Percentiles rank a stretch among this genome's conserved stretches.
Evolutionary conservation across 108 stramenopile genomes (phyloP).

Genomic region (Bacterosira constricta): DNA sequence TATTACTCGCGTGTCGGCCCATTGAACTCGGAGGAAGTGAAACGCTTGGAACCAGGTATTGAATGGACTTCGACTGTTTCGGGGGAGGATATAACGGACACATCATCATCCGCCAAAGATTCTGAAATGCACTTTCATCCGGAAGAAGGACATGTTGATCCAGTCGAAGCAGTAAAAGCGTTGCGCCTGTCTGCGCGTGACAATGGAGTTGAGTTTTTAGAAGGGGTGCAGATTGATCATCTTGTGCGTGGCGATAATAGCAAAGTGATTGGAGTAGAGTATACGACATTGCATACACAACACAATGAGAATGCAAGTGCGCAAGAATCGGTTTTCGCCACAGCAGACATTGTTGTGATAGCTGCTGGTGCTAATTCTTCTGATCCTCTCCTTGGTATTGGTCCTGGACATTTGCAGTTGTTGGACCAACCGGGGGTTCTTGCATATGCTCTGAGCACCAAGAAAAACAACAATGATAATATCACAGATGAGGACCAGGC

Average conservation of each 20-base stretch:
- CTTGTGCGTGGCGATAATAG: slow-evolving; percentile 32
- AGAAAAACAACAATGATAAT: neutral
- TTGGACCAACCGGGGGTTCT: slow-evolving; percentile 53
- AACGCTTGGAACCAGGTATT: slow-evolving; percentile 31
- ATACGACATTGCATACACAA: neutral
- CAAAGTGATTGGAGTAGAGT: slow-evolving; percentile 30
- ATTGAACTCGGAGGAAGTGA: slow-evolving; percentile 15
- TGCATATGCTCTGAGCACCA: slow-evolving; percentile 26
- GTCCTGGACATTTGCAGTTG: slow-evolving; percentile 31
- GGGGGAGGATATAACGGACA: slow-evolving; percentile 23
- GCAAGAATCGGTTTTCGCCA: neutral
- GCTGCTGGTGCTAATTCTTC: slow-evolving; percentile 56
- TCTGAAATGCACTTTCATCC: slow-evolving; percentile 57
- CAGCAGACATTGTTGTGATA: slow-evolving; percentile 54
- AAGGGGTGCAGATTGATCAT: slow-evolving; percentile 27
- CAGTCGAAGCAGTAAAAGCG: slow-evolving; percentile 38
- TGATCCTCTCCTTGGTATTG: slow-evolving; percentile 25
- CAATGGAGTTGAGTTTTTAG: slow-evolving; percentile 47
- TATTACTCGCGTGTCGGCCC: slow-evolving; percentile 34
- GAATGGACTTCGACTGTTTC: slow-evolving; percentile 4
- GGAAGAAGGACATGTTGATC: slow-evolving; percentile 69
- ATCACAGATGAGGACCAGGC: neutral
- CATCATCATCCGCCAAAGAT: neutral
- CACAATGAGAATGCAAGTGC: neutral
- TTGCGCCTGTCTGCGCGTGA: slow-evolving; percentile 37